These are phyloP conservation scores for Apocynum venetum DNA, from an alignment of 257 asterid species.

Conservation along the genomic window DNA sequence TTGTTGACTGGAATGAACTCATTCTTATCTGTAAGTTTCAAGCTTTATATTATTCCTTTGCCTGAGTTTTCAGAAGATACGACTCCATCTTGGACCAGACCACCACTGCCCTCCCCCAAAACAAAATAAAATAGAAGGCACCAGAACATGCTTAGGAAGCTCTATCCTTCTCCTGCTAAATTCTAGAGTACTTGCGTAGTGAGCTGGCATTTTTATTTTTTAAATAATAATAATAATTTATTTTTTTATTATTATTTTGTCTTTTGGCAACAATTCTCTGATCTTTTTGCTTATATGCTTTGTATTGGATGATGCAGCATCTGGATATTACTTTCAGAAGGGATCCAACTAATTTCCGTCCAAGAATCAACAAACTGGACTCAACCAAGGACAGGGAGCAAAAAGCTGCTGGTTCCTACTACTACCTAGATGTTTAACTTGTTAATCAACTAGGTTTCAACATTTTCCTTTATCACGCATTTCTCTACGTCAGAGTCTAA, in stretches of 20 bases:
- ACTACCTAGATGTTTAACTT: constrained; percentile 76
- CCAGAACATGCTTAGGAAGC: neutral
- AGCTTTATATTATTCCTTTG: neutral
- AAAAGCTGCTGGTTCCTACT: constrained; percentile 87
- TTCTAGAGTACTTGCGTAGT: neutral
- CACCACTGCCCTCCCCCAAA: too few relatives aligned
- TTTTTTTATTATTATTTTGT: neutral
- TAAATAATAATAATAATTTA: too few relatives aligned
- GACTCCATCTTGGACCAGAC: neutral
- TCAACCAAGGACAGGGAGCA: constrained; percentile 98
- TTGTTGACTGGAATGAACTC: constrained; percentile 96
- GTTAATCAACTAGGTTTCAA: neutral
- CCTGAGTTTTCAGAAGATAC: neutral
- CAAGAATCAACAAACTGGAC: constrained; percentile 93
- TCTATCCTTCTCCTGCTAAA: neutral
- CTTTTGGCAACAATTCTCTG: neutral
- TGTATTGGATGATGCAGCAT: constrained; percentile 50
- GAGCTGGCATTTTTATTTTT: neutral
- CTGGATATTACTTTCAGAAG: constrained; percentile 92
- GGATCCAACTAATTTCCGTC: constrained; percentile 93
- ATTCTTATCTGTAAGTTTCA: constrained; percentile 78
- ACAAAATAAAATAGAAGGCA: neutral
- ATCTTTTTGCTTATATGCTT: neutral
- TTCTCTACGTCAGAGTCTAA: neutral
- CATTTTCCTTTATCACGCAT: neutral